phyloP scores from a whole-genome alignment of 768 basidiomycete species.

The Ramaria sp. region DNA sequence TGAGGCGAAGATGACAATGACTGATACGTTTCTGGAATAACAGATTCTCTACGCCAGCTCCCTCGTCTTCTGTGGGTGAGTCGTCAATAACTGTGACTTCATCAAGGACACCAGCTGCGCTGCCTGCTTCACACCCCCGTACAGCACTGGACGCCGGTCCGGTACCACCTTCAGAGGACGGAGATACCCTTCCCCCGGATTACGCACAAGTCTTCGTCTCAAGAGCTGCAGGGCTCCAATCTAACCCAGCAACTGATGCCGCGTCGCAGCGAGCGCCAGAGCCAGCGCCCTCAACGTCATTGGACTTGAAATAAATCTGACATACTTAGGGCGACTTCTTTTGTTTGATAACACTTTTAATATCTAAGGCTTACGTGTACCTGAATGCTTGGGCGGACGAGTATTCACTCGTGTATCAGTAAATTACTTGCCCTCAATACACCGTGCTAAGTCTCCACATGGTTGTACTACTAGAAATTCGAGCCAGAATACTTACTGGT shows the following conservation, averaged over 20 bases:
- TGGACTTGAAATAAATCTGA: neutral
- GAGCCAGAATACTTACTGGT: no score
- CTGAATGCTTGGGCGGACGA: no score
- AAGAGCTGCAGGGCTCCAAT: neutral
- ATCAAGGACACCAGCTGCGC: neutral
- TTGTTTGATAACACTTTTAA: no score
- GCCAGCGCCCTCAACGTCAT: neutral
- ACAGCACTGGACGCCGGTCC: neutral
- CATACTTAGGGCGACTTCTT: no score
- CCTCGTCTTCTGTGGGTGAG: neutral
- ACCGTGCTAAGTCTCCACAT: no score
- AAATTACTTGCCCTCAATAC: no score
- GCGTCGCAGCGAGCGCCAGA: neutral
- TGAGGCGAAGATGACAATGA: no score
- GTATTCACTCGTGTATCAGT: no score
- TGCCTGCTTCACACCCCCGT: neutral
- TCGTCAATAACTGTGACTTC: neutral
- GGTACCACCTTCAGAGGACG: neutral
- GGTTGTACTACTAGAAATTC: no score
- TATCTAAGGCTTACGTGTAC: no score
- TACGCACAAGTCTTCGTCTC: neutral
- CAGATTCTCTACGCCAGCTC: neutral
- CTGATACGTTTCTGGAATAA: no score
- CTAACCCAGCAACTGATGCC: no score
- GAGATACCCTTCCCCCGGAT: neutral